These are phyloP conservation scores for Phytomonas sp. DNA, from an alignment of 208 protist genomes.

Conservation along the genomic window DNA sequence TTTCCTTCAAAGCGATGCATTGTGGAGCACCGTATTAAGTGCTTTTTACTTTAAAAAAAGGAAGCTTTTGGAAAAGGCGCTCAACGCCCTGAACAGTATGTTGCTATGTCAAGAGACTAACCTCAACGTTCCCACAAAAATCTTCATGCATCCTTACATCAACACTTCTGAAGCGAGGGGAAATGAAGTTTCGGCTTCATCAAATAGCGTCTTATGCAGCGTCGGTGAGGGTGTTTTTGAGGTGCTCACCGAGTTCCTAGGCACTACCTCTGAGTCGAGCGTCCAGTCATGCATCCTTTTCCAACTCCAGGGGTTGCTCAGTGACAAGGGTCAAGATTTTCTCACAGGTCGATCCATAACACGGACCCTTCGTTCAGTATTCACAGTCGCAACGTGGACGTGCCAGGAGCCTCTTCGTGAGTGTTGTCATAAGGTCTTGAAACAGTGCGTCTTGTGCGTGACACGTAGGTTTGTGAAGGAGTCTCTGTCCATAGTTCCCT, in stretches of 20 bases:
- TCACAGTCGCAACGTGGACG: constrained; percentile 23
- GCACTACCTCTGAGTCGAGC: constrained; percentile 20
- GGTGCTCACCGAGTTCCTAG: constrained; percentile 28
- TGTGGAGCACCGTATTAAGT: constrained; percentile 37
- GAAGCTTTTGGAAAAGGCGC: constrained; percentile 29
- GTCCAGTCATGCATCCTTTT: constrained; percentile 35
- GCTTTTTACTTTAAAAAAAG: constrained; percentile 41
- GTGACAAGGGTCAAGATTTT: constrained; percentile 19
- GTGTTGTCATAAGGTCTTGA: constrained; percentile 20
- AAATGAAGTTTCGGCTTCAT: not conserved
- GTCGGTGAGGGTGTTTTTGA: constrained; percentile 31
- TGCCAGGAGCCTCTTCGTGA: constrained; percentile 26
- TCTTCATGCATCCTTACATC: not conserved
- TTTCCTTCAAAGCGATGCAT: not conserved
- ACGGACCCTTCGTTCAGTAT: constrained; percentile 40
- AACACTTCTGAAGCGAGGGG: not conserved
- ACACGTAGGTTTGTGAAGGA: constrained; percentile 23
- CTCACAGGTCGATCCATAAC: constrained; percentile 31
- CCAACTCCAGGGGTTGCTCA: constrained; percentile 26
- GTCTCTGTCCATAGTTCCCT: not conserved
- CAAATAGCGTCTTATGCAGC: not conserved
- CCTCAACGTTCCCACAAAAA: not conserved
- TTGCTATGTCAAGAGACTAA: constrained; percentile 10
- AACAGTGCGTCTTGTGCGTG: constrained; percentile 21
- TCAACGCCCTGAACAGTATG: constrained; percentile 35